These are phyloP conservation scores for Phaffia rhodozyma DNA, from an alignment of 1,284 basidiomycete species.

Conservation along the genomic window DNA sequence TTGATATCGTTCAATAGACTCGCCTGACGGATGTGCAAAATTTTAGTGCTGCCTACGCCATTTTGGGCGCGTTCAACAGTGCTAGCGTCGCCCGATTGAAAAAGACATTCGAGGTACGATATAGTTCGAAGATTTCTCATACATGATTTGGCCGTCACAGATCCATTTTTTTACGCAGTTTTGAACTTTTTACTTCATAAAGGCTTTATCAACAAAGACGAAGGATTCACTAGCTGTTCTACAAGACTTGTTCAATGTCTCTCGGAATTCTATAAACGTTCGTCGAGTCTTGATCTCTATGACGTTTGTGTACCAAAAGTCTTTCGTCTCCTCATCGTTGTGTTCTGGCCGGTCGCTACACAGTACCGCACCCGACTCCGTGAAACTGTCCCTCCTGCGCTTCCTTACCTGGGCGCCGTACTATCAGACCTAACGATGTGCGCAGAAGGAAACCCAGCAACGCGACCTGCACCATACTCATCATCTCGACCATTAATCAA, in stretches of 20 bases:
- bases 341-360: conserved; percentile 22
- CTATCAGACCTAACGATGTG: conserved; percentile 90
- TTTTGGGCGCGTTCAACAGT: conserved; percentile 88
- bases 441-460: conserved; percentile 81
- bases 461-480: conserved; percentile 61
- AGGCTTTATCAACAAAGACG: conserved; percentile 78
- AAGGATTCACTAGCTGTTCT: conserved; percentile 64
- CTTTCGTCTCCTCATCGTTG: too few species aligned
- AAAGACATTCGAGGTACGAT: conserved; percentile 71
- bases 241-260: conserved; percentile 73
- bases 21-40: conserved; percentile 58
- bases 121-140: too few species aligned
- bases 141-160: neutral
- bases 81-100: conserved; percentile 85
- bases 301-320: neutral
- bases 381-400: conserved; percentile 70
- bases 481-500: conserved; percentile 76
- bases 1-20: neutral
- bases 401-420: conserved; percentile 65
- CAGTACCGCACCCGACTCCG: conserved; percentile 72
- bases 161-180: conserved; percentile 1
- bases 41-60: conserved; percentile 90
- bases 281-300: conserved; percentile 1
- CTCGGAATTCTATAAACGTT: conserved; percentile 65
- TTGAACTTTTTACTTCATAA: conserved; percentile 14